Evolutionary conservation across 2,329 filamentous ascomycete genomes (phyloP), one percentile per base, ranked within the genome.

Genomic region (Colletotrichum filicis): DNA sequence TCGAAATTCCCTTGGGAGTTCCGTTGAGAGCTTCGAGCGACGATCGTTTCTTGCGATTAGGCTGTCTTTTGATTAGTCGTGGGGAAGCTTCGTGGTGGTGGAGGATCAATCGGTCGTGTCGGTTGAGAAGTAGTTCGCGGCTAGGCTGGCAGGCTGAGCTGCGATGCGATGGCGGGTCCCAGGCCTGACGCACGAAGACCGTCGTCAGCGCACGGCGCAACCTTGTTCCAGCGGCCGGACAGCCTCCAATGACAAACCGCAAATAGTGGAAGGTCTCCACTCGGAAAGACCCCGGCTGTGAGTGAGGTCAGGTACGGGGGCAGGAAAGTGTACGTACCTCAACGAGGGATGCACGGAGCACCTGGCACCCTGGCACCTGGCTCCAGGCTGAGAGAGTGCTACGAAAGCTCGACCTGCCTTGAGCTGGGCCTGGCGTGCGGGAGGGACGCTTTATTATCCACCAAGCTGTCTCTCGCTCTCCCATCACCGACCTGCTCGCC

Each of bases 401-500:
- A 75, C 74, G 74, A 75, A 75, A 78, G 75, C 70, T 83, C 81
- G 55, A 83, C 76, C 81, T 82, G 73, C 74, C 74, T 75, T 74
- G 69, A 72, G 74, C 68, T 73, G 74, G 55, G 60, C 60, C 57
- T 42, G 67, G 68, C 53, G 22, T 30, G 67, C 42, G 71, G 58
- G 68, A 53, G 56, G 65, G 37, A 61, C 37, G 46, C 56, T 72
- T 62, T 59, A 67, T 74, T 67, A 71, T 62, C 65, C 65, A 73
- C 52, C 73, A 68, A 74, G 63, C 73, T 64, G 37, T 52, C 73
- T 64, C 53, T 32, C 57, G 30, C 62, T 55, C 68, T 66, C 59
- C 65, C 49, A 68, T 56, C 56, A 66, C 71, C 63, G 60, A 70
- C 60, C 46, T 60, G 55, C 73, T 58, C 53, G 62, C 64, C 59